Conservation (phyloP, 768 basidiomycete species). For the Mycena filopes region DNA sequence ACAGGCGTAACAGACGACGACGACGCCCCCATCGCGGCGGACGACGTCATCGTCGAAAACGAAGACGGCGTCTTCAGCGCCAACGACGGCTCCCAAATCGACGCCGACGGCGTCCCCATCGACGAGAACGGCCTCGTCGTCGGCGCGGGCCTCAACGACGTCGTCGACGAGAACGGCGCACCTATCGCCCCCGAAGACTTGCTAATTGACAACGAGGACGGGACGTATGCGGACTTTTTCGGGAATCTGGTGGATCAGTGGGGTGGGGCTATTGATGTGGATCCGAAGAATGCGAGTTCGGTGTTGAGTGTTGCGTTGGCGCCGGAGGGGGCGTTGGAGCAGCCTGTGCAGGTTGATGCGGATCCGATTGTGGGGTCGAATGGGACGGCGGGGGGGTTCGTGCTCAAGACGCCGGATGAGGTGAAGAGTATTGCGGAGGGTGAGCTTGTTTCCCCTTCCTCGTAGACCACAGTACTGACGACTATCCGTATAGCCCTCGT, state of each 20-base stretch:
- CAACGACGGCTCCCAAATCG: constrained; percentile 14
- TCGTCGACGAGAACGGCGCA: constrained; percentile 10
- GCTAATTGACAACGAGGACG: constrained; percentile 14
- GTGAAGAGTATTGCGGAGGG: constrained; percentile 11
- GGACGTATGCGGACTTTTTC: constrained; percentile 7
- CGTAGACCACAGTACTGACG: background rate
- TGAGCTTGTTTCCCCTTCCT: constrained; percentile 1
- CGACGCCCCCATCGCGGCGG: background rate
- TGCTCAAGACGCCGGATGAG: constrained; percentile 9
- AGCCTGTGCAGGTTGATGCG: constrained; percentile 1
- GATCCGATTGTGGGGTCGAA: background rate
- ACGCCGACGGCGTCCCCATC: constrained; percentile 13
- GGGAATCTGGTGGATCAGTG: constrained; percentile 18
- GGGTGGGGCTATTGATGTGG: constrained; percentile 4
- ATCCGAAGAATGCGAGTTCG: background rate
- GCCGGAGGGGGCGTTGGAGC: constrained; percentile 3
- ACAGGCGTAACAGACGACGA: constrained; percentile 8
- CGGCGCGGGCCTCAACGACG: constrained; percentile 11
- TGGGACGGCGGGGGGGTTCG: background rate
- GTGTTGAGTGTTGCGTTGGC: background rate
- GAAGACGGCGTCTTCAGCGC: constrained; percentile 19
- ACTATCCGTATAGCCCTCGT: background rate
- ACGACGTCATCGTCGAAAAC: constrained; percentile 16
- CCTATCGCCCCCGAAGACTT: constrained; percentile 9
- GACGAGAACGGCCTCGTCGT: constrained; percentile 1